Evolutionary conservation across 768 basidiomycete genomes (phyloP).

Genomic region (Mycena metata): DNA sequence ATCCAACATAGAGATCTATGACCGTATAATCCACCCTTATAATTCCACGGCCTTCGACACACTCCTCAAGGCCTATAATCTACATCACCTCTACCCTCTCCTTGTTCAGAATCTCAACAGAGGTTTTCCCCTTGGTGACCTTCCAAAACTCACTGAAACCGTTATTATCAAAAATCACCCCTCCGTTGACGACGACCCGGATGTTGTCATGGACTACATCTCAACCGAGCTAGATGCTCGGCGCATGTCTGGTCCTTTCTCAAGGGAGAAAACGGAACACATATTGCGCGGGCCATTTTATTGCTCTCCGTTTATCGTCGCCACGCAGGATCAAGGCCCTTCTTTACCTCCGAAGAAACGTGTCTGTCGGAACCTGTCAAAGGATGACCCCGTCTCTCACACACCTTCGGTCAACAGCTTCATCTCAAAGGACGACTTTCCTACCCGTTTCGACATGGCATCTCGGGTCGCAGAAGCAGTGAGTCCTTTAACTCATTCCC

Average conservation of each 20-base stretch:
- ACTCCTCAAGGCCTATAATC: slow-evolving; percentile 40
- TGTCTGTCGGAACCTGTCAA: background rate
- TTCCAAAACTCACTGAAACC: slow-evolving; percentile 38
- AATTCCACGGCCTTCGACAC: slow-evolving; percentile 43
- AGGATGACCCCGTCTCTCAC: background rate
- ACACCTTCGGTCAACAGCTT: slow-evolving; percentile 17
- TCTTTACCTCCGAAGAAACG: slow-evolving; percentile 8
- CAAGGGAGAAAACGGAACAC: slow-evolving; percentile 32
- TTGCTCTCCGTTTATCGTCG: slow-evolving; percentile 46
- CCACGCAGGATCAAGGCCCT: slow-evolving; percentile 19
- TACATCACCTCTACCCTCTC: slow-evolving; percentile 44
- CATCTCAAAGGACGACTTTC: slow-evolving; percentile 28
- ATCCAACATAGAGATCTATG: slow-evolving; percentile 39
- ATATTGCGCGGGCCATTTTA: slow-evolving; percentile 46
- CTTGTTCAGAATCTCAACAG: slow-evolving; percentile 46
- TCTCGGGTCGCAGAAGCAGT: slow-evolving; percentile 25
- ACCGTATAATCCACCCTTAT: slow-evolving; percentile 49
- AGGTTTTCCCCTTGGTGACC: slow-evolving; percentile 52
- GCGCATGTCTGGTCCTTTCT: slow-evolving; percentile 40
- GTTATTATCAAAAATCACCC: slow-evolving; percentile 35
- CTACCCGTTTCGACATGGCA: slow-evolving; percentile 31
- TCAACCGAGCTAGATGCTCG: slow-evolving; percentile 12
- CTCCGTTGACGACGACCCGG: slow-evolving; percentile 22
- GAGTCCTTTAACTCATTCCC: background rate
- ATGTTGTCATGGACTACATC: slow-evolving; percentile 33